Evolutionary conservation across 2,329 filamentous ascomycete species (phyloP).

Genomic region (Talaromyces sp.): DNA sequence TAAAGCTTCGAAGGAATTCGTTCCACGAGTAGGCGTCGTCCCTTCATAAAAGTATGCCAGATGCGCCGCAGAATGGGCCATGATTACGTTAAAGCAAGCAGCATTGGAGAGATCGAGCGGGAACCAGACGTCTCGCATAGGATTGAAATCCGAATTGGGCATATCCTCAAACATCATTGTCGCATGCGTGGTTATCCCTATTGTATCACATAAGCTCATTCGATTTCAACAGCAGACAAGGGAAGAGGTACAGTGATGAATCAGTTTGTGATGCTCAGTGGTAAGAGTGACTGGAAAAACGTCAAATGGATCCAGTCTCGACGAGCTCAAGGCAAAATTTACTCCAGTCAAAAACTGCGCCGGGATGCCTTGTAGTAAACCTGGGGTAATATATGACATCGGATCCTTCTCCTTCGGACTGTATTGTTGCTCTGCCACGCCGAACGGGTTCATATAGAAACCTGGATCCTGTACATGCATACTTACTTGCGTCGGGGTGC

Average conservation of each 20-base stretch:
- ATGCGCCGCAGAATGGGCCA: conserved; percentile 39
- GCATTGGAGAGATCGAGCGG: conserved; percentile 38
- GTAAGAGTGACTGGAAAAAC: conserved; percentile 30
- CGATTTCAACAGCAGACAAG: not conserved
- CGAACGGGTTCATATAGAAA: not conserved
- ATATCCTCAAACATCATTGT: conserved; percentile 29
- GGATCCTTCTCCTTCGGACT: not conserved
- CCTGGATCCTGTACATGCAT: not conserved
- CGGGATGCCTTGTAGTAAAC: not conserved
- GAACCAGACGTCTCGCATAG: conserved; percentile 38
- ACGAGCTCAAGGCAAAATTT: conserved; percentile 23
- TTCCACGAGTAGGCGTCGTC: conserved; percentile 14
- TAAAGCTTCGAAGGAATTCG: conserved; percentile 1
- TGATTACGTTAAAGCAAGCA: conserved; percentile 37
- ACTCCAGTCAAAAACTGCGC: conserved; percentile 19
- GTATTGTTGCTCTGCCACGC: not conserved
- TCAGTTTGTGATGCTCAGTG: conserved; percentile 29
- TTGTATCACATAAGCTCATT: not conserved
- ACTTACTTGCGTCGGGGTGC: not conserved
- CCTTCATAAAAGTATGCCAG: conserved; percentile 29
- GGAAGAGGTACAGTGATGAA: conserved; percentile 30
- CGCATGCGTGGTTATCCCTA: conserved; percentile 27
- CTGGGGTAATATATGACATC: not conserved
- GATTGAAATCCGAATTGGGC: conserved; percentile 26
- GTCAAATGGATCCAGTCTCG: conserved; percentile 31